These are phyloP conservation scores for Leccinum fibrillosum DNA, from an alignment of 768 basidiomycete genomes.

Conservation along the genomic window DNA sequence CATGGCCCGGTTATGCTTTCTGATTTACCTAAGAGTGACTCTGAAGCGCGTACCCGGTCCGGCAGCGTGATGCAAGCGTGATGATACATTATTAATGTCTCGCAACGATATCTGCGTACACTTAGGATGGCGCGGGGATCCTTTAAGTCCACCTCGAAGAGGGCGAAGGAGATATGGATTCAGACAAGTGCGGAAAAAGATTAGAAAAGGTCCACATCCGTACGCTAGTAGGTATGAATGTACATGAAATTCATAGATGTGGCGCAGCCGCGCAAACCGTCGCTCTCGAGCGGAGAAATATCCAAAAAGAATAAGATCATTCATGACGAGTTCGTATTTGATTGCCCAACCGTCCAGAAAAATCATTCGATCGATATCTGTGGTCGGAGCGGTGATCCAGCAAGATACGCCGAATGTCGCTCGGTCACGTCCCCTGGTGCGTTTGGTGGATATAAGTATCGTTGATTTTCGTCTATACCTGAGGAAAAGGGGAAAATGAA, in stretches of 20 bases:
- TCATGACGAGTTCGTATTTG: neutral
- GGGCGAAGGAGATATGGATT: slow-evolving; percentile 7
- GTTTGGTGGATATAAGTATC: slow-evolving; percentile 39
- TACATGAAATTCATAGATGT: slow-evolving; percentile 7
- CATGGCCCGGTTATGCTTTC: neutral
- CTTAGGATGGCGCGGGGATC: no score
- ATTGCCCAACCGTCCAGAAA: neutral
- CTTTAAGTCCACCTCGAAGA: neutral
- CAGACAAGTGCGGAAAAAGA: slow-evolving; percentile 2
- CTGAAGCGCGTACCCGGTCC: no score
- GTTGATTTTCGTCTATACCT: slow-evolving; percentile 51
- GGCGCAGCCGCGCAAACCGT: neutral
- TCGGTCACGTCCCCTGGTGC: slow-evolving; percentile 45
- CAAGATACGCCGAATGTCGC: slow-evolving; percentile 35
- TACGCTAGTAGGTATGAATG: slow-evolving; percentile 15
- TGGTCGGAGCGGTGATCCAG: slow-evolving; percentile 42
- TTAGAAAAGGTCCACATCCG: slow-evolving; percentile 5
- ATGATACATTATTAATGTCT: no score
- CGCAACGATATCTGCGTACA: neutral
- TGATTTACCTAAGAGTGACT: no score
- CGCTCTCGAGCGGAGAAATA: neutral
- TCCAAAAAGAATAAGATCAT: slow-evolving; percentile 1
- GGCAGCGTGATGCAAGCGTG: no score
- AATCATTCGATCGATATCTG: slow-evolving; percentile 78
- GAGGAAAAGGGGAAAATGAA: neutral